Evolutionary conservation across 1,284 basidiomycete species (phyloP).

Genomic region (Cryptococcus floricola): DNA sequence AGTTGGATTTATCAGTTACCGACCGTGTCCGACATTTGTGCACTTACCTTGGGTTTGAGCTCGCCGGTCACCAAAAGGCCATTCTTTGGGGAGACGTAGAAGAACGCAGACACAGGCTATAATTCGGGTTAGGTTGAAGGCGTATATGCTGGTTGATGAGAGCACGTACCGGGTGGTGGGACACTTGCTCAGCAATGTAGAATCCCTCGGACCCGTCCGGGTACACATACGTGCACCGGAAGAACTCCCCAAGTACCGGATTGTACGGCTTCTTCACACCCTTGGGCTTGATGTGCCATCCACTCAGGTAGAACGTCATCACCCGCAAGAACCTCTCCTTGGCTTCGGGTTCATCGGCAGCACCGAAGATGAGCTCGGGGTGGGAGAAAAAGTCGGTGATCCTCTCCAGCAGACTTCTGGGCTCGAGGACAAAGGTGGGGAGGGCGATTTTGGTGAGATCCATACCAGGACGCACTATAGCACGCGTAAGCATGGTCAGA

Average conservation of each 20-base stretch:
- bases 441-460: slow-evolving; percentile 90
- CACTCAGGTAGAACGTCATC: slow-evolving; percentile 92
- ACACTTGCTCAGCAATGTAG: slow-evolving; percentile 93
- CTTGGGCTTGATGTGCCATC: slow-evolving; percentile 99
- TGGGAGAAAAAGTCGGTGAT: slow-evolving; percentile 99
- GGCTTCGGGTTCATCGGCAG: slow-evolving; percentile 57
- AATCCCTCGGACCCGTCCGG: slow-evolving; percentile 85
- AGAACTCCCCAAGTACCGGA: slow-evolving; percentile 95
- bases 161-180: slow-evolving; percentile 46
- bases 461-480: slow-evolving; percentile 88
- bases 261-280: slow-evolving; percentile 67
- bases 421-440: slow-evolving; percentile 91
- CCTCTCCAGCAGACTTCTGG: slow-evolving; percentile 81
- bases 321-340: slow-evolving; percentile 90
- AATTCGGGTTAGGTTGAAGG: neutral
- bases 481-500: slow-evolving; percentile 49
- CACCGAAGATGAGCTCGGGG: slow-evolving; percentile 81
- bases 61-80: slow-evolving; percentile 77
- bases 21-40: neutral
- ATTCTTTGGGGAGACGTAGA: slow-evolving; percentile 93
- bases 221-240: slow-evolving; percentile 93
- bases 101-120: slow-evolving; percentile 87
- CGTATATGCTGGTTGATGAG: neutral
- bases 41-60: slow-evolving; percentile 70
- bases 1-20: neutral